Evolutionary conservation across 768 basidiomycete genomes (phyloP), one percentile per base, ranked within the genome.

Genomic region (Kwoniella dendrophila): DNA sequence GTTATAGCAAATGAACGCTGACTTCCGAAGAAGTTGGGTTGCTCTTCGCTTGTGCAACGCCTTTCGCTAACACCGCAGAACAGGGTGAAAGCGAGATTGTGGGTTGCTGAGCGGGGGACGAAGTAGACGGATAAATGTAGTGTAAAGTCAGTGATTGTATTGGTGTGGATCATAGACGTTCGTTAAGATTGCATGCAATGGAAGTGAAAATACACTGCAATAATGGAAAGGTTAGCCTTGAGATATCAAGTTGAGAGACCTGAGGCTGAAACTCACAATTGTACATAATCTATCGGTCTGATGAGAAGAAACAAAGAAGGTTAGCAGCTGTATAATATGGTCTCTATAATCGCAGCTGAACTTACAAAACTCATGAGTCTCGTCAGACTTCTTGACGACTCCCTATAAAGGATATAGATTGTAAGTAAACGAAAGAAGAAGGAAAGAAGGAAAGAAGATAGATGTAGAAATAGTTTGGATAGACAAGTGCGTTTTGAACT

Each of bases 311-410:
- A 33, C 27, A 2, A 20, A 32, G 4, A 16, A 12, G 12, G 52
- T 61, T 8, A 45, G 59, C 33, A 14, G 34, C 26, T 49, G 22
- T n/a, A 26, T 22, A 49, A 55, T 59, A 18, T 20, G 47, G 30
- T 8, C 44, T 8, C 12, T 14, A 34, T 24, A 34, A 26, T 43
- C 30, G 27, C 18, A 40, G 40, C 16, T 41, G 7, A 36, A 78
- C 83, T 67, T 71, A 89, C 93, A 99, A 80, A 99, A 99, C 67
- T 96, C 95, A 81, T 90, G 90, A 29, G 92, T 97, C 74, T 98
- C 95, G 82, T 98, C 92, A 41, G 86, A 85, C 72, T 90, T 86
- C 84, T 97, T 98, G 86, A 98, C 92, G 33, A 88, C 90, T 89
- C 92, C 89, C 93, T 96, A 83, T 60, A 78, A 68, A 24, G 72